A percentile compares a stretch with the other conserved stretches of the same genome.
Evolutionary conservation across 2,329 filamentous ascomycete genomes (phyloP).

Genomic region (Cadophora sp.): DNA sequence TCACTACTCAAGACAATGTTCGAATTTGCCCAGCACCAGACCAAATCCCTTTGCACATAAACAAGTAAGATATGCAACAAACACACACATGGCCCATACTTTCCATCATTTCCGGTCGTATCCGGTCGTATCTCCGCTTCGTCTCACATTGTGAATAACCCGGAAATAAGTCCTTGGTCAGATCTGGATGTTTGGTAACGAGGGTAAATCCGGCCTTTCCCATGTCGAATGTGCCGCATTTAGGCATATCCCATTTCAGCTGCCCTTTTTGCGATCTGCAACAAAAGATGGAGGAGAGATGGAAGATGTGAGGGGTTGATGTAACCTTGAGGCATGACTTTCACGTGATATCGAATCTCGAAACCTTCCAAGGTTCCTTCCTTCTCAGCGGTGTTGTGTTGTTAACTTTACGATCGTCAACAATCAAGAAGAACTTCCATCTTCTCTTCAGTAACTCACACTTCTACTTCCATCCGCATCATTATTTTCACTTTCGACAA

Average conservation of each 20-base stretch:
- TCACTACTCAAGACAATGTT: no score
- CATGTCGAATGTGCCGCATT: constrained; percentile 2
- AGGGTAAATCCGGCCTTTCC: not conserved
- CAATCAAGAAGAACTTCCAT: not conserved
- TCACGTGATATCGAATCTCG: not conserved
- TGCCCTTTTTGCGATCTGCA: not conserved
- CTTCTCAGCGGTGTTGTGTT: no score
- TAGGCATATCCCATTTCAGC: constrained; percentile 10
- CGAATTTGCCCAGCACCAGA: no score
- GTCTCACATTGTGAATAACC: not conserved
- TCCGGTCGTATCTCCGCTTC: no score
- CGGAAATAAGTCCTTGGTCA: not conserved
- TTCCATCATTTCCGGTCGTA: no score
- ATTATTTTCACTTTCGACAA: not conserved
- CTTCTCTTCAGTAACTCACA: not conserved
- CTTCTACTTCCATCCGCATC: not conserved
- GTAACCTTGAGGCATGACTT: not conserved
- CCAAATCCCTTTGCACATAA: no score
- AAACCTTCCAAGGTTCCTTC: not conserved
- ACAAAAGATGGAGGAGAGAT: not conserved
- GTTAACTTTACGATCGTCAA: no score
- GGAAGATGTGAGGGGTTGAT: not conserved
- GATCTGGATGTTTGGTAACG: not conserved
- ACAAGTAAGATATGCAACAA: no score
- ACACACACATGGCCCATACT: no score